Percentiles rank a stretch among this genome's conserved stretches.
Conservation (phyloP, 1,284 basidiomycete genomes). For the Malassezia furfur region DNA sequence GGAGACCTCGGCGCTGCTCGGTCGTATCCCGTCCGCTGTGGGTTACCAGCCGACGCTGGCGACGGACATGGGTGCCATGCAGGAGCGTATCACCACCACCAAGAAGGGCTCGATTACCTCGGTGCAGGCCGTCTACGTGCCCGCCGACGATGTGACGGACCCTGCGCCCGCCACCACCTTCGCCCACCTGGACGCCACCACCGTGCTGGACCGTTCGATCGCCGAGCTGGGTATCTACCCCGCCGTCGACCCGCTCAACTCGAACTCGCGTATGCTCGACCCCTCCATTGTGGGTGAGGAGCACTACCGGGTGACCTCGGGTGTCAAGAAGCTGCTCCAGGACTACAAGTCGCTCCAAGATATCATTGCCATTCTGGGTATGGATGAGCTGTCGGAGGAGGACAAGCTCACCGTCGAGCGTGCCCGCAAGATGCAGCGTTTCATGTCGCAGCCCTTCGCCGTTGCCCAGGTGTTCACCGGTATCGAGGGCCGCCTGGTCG, state of each 20-base stretch:
- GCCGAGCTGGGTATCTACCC: conserved; percentile 99
- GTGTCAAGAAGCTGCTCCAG: conserved; percentile 96
- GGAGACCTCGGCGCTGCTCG: conserved; percentile 96
- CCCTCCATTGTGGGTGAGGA: conserved; percentile 87
- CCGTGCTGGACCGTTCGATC: conserved; percentile 95
- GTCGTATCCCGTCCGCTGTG: conserved; percentile 99
- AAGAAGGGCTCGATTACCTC: conserved; percentile 99
- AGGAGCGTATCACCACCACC: conserved; percentile 95
- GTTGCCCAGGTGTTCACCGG: conserved; percentile 99
- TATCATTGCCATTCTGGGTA: conserved; percentile 78
- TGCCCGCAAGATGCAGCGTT: conserved; percentile 59
- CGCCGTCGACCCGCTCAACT: conserved; percentile 96
- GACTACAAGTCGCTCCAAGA: conserved; percentile 98
- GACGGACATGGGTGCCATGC: conserved; percentile 99
- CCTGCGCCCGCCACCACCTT: conserved; percentile 98
- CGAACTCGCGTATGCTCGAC: conserved; percentile 98
- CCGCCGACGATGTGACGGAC: conserved; percentile 99
- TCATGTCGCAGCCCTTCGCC: conserved; percentile 99
- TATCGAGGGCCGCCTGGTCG: conserved; percentile 89
- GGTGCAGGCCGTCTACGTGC: conserved; percentile 98
- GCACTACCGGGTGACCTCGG: conserved; percentile 90
- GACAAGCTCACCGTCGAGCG: conserved; percentile 89
- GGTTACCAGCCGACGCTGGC: conserved; percentile 99
- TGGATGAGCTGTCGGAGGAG: conserved; percentile 99
- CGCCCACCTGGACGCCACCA: conserved; percentile 98